A percentile compares a stretch with the other conserved stretches of the same genome.
Evolutionary conservation across 2,329 filamentous ascomycete genomes (phyloP).

Genomic region (Neofusicoccum cordaticola): DNA sequence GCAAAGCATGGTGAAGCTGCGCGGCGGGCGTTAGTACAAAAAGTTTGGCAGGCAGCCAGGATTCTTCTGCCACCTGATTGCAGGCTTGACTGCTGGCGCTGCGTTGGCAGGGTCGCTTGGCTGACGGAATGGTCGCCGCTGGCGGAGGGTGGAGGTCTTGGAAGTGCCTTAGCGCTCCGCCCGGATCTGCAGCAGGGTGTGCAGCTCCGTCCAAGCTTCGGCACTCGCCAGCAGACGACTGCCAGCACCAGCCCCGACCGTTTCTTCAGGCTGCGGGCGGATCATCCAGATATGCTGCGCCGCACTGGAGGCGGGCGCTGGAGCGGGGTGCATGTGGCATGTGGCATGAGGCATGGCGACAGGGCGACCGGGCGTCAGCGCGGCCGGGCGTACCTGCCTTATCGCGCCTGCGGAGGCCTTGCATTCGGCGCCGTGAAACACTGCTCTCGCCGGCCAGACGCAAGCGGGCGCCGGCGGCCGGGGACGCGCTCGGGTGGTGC

Average conservation of each 20-base stretch:
- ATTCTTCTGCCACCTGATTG: too few relatives aligned
- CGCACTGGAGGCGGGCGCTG: too few relatives aligned
- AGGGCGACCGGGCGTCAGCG: too few relatives aligned
- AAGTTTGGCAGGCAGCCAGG: background rate
- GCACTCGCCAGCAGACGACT: background rate
- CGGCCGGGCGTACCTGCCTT: conserved; percentile 9
- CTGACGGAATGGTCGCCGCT: background rate
- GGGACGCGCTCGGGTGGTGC: background rate
- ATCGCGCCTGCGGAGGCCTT: background rate
- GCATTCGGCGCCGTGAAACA: conserved; percentile 3
- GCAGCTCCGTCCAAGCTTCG: background rate
- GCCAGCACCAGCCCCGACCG: background rate
- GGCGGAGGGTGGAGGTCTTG: background rate
- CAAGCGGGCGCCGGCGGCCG: background rate
- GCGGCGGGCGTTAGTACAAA: background rate
- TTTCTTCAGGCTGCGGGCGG: background rate
- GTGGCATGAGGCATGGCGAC: too few relatives aligned
- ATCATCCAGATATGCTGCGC: background rate
- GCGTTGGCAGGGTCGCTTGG: background rate
- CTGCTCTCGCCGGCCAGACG: background rate
- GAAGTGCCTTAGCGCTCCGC: background rate
- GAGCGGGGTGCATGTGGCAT: too few relatives aligned
- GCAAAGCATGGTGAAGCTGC: background rate
- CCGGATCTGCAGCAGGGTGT: conserved; percentile 2
- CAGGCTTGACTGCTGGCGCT: too few relatives aligned